A percentile compares a stretch with the other conserved stretches of the same genome.
These are phyloP conservation scores for Podospora conica DNA, from an alignment of 495 filamentous ascomycete species.

Conservation along the genomic window DNA sequence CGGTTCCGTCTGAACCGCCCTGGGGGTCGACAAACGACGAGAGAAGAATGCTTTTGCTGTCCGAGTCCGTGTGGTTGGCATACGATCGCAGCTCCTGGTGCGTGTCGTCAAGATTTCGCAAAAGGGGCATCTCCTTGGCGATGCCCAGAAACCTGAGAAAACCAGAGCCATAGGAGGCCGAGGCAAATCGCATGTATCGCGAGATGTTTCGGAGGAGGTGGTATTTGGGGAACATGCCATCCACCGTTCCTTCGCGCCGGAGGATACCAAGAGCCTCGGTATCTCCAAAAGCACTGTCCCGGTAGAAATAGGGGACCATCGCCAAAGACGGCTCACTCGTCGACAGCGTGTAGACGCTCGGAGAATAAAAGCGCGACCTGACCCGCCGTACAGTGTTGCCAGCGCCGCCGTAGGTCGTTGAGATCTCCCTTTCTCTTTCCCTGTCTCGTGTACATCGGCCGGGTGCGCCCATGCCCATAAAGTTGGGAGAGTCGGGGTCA, in stretches of 20 bases:
- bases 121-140: conserved; percentile 39
- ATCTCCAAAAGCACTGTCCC: conserved; percentile 49
- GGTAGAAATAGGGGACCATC: conserved; percentile 49
- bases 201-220: conserved; percentile 67
- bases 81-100: conserved; percentile 66
- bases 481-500: conserved; percentile 9
- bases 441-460: conserved; percentile 1
- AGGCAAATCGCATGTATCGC: conserved; percentile 71
- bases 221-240: conserved; percentile 59
- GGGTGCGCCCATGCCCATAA: not conserved
- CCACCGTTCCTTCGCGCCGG: conserved; percentile 49
- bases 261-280: conserved; percentile 50
- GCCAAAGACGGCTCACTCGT: conserved; percentile 61
- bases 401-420: conserved; percentile 5
- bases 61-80: conserved; percentile 62
- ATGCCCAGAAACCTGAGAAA: conserved; percentile 69
- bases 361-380: conserved; percentile 36
- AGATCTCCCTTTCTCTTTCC: conserved; percentile 7
- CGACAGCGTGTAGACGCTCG: conserved; percentile 66
- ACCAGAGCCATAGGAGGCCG: conserved; percentile 66
- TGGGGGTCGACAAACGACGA: conserved; percentile 71
- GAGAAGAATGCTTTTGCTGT: conserved; percentile 61
- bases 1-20: conserved; percentile 65
- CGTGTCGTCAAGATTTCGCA: conserved; percentile 44
- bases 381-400: conserved; percentile 26